Evolutionary conservation across 768 basidiomycete genomes (phyloP).

Genomic region (Dendrothele bispora): DNA sequence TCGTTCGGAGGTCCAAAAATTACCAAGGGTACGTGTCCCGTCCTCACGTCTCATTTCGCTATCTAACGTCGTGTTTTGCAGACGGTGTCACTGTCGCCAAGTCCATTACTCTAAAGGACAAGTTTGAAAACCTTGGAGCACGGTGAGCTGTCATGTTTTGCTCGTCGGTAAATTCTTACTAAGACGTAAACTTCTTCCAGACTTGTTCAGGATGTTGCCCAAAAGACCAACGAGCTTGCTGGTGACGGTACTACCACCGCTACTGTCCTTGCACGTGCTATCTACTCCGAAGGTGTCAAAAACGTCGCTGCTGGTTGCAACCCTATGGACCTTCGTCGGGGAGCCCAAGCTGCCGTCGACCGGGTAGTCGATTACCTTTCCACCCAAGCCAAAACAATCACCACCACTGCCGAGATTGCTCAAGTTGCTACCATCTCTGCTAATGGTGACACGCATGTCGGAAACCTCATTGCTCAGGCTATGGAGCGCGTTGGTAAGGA

Average conservation of each 20-base stretch:
- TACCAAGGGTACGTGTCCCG: conserved; percentile 73
- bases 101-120: conserved; percentile 91
- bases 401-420: conserved; percentile 96
- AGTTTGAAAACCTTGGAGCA: conserved; percentile 98
- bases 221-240: conserved; percentile 95
- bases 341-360: conserved; percentile 94
- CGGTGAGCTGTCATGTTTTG: conserved; percentile 51
- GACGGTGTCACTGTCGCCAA: conserved; percentile 99
- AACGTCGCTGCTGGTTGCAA: conserved; percentile 99
- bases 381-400: conserved; percentile 87
- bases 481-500: conserved; percentile 99
- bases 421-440: conserved; percentile 98
- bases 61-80: conserved; percentile 26
- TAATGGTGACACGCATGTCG: conserved; percentile 82
- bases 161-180: neutral
- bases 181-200: conserved; percentile 35
- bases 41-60: neutral
- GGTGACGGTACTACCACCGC: conserved; percentile 99
- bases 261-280: conserved; percentile 94
- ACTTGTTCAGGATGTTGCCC: conserved; percentile 92
- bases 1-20: conserved; percentile 90
- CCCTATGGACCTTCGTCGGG: conserved; percentile 99
- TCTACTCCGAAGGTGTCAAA: conserved; percentile 98
- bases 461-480: conserved; percentile 93
- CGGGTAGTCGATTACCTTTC: conserved; percentile 91